These are phyloP conservation scores for Pseudoscleropodium purum DNA, from an alignment of 225 moss, liverwort and hornwort species.

Conservation along the genomic window DNA sequence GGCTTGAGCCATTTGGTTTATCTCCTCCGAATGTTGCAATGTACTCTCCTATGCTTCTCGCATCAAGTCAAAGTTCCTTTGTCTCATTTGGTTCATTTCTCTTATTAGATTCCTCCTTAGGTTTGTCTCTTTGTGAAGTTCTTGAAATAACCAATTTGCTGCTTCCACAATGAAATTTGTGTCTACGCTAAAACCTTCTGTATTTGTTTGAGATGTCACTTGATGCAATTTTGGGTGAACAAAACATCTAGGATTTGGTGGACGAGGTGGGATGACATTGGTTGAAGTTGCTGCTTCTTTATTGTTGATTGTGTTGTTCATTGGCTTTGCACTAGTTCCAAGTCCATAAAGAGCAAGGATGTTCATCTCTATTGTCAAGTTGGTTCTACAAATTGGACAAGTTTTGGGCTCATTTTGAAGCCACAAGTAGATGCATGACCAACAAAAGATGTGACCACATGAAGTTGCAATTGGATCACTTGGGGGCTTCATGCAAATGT, in stretches of 20 bases:
- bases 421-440: not conserved
- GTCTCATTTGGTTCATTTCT: too few species aligned
- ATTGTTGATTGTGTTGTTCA: accelerated
- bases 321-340: not conserved
- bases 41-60: not conserved
- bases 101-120: too few species aligned
- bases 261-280: not conserved
- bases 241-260: not conserved
- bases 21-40: not conserved
- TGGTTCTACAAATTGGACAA: not conserved
- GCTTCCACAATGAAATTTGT: too few species aligned
- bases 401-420: not conserved
- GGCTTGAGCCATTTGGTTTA: not conserved
- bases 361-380: not conserved
- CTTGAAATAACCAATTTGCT: not conserved
- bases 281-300: not conserved
- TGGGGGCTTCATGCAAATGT: not conserved
- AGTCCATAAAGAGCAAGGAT: not conserved
- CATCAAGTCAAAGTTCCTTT: too few species aligned
- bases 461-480: not conserved
- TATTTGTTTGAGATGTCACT: not conserved
- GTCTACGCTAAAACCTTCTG: not conserved
- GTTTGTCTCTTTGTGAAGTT: not conserved
- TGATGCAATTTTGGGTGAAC: accelerated
- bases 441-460: not conserved